phyloP scores from a whole-genome alignment of 148 eudicot species.

The Cornus controversa region DNA sequence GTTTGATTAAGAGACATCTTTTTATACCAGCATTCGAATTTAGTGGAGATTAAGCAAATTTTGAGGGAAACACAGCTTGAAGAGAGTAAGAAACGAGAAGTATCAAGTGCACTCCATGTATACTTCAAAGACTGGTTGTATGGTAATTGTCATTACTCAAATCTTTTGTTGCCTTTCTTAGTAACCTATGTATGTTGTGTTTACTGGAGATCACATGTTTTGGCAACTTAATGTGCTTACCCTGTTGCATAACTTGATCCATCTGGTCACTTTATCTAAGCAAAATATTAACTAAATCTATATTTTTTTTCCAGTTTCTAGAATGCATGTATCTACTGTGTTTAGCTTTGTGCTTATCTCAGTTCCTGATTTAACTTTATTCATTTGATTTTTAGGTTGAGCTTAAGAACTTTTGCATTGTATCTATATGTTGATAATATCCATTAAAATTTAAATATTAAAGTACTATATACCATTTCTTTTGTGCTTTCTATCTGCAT shows the following conservation, averaged over 20 bases:
- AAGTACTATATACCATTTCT: too few relatives aligned
- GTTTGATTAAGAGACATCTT: neutral
- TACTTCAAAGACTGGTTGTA: conserved; percentile 92
- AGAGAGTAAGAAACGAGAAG: conserved; percentile 75
- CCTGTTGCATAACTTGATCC: neutral
- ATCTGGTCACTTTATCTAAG: too few relatives aligned
- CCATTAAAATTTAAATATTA: too few relatives aligned
- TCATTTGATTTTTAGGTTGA: too few relatives aligned
- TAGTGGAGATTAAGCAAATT: conserved; percentile 79
- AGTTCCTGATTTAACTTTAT: too few relatives aligned
- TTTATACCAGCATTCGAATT: conserved; percentile 53
- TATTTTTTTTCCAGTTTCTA: too few relatives aligned
- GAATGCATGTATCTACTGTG: too few relatives aligned
- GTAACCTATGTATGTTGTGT: neutral
- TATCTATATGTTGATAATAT: too few relatives aligned
- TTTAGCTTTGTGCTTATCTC: too few relatives aligned
- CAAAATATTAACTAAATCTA: too few relatives aligned
- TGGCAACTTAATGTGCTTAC: neutral
- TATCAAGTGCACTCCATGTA: conserved; percentile 79
- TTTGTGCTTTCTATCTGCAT: too few relatives aligned
- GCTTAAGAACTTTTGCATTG: too few relatives aligned
- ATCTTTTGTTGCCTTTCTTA: neutral
- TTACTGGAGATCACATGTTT: neutral
- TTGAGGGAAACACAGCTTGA: conserved; percentile 84
- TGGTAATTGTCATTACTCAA: conserved; percentile 41